Percentiles rank a stretch among this genome's conserved stretches.
Evolutionary conservation across 2,329 filamentous ascomycete species (phyloP).

Genomic region (Pseudogymnoascus sp.): DNA sequence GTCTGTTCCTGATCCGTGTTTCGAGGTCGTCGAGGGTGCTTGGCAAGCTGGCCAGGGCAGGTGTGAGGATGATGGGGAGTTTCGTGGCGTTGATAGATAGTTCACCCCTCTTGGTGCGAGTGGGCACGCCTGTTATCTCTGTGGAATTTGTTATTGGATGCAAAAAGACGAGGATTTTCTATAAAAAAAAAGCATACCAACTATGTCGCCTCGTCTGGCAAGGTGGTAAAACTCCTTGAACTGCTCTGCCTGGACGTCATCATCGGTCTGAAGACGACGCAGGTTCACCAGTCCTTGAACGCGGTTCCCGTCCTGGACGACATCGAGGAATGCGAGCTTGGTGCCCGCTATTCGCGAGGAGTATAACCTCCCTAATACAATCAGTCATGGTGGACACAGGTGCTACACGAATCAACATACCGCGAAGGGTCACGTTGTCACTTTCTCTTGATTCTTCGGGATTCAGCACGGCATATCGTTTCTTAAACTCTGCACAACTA

Average conservation of each 20-base stretch:
- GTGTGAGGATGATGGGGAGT: conserved; percentile 66
- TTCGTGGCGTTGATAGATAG: conserved; percentile 62
- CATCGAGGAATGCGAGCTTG: conserved; percentile 77
- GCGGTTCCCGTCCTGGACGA: conserved; percentile 63
- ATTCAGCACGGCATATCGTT: conserved; percentile 32
- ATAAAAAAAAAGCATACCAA: conserved; percentile 53
- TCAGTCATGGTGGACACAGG: conserved; percentile 9
- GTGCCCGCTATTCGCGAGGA: conserved; percentile 64
- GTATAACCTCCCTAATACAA: conserved; percentile 60
- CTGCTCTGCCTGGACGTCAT: conserved; percentile 30
- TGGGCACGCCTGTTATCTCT: conserved; percentile 61
- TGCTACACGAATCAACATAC: conserved; percentile 18
- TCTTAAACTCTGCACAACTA: conserved; percentile 24
- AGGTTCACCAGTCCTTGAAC: conserved; percentile 73
- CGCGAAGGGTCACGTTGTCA: conserved; percentile 21
- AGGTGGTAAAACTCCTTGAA: conserved; percentile 58
- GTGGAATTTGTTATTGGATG: conserved; percentile 12
- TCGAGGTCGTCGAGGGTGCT: conserved; percentile 62
- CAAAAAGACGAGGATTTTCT: conserved; percentile 29
- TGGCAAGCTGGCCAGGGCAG: conserved; percentile 73
- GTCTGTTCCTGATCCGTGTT: conserved; percentile 66
- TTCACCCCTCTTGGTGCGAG: conserved; percentile 64
- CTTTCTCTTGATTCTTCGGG: conserved; percentile 19
- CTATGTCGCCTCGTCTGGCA: conserved; percentile 73
- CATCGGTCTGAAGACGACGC: conserved; percentile 35